Conservation (phyloP, 2,329 filamentous ascomycete genomes). For the Cryoendolithus antarcticus region DNA sequence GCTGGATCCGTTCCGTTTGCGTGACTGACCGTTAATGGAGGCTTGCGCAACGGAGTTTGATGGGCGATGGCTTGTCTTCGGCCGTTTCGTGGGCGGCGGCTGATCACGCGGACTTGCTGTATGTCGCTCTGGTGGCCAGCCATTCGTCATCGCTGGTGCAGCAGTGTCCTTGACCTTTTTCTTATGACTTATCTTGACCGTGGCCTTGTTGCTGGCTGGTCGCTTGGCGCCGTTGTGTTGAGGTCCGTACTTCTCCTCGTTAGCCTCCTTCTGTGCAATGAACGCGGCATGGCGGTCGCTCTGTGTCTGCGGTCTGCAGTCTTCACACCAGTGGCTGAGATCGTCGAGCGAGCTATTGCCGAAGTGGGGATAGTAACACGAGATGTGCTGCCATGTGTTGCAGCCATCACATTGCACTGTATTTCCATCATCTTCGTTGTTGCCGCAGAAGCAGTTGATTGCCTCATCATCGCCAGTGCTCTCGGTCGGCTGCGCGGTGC, state of each 20-base stretch:
- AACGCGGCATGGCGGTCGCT: slow-evolving; percentile 64
- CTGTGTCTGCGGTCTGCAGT: slow-evolving; percentile 62
- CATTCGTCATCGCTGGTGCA: slow-evolving; percentile 49
- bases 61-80: slow-evolving; percentile 69
- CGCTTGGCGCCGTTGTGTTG: slow-evolving; percentile 49
- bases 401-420: slow-evolving; percentile 94
- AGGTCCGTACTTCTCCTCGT: slow-evolving; percentile 43
- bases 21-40: slow-evolving; percentile 44
- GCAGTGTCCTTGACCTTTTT: slow-evolving; percentile 65
- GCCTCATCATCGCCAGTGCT: slow-evolving; percentile 65
- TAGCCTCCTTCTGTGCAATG: slow-evolving; percentile 25
- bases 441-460: slow-evolving; percentile 96
- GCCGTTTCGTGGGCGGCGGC: slow-evolving; percentile 59
- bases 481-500: background rate
- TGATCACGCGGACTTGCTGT: slow-evolving; percentile 40
- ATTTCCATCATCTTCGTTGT: slow-evolving; percentile 87
- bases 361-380: slow-evolving; percentile 79
- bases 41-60: slow-evolving; percentile 63
- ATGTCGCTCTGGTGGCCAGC: slow-evolving; percentile 43
- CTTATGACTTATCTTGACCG: slow-evolving; percentile 48
- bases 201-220: slow-evolving; percentile 49
- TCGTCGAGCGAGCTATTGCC: slow-evolving; percentile 50
- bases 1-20: slow-evolving; percentile 49
- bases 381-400: slow-evolving; percentile 96
- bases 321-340: slow-evolving; percentile 67